Evolutionary conservation across 257 asterid genomes (phyloP).

Genomic region (Ajuga chamaepitys): DNA sequence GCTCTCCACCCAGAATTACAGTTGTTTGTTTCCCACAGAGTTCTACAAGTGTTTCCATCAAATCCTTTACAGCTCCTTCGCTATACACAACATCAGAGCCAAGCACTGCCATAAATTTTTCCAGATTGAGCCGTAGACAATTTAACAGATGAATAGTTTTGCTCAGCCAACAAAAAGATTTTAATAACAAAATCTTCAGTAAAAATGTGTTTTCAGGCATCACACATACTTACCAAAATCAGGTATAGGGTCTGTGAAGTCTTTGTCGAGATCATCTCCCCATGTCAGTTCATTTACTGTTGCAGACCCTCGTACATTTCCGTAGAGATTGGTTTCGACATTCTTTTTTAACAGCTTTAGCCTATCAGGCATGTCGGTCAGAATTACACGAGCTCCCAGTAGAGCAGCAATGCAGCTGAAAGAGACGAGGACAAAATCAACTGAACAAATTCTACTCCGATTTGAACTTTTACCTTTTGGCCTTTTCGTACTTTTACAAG

Average conservation of each 20-base stretch:
- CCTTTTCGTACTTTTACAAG: not conserved
- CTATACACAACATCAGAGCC: conserved; percentile 91
- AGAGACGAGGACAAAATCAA: conserved; percentile 7
- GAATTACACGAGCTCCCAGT: conserved; percentile 75
- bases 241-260: conserved; percentile 49
- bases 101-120: conserved; percentile 37
- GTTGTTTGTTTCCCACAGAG: conserved; percentile 77
- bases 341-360: conserved; percentile 75
- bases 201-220: not conserved
- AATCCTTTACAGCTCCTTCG: conserved; percentile 76
- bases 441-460: not conserved
- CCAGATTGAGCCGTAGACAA: conserved; percentile 2
- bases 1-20: conserved; percentile 81
- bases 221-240: conserved; percentile 52
- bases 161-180: too few relatives aligned
- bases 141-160: too few relatives aligned
- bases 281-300: conserved; percentile 68
- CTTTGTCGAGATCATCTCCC: conserved; percentile 63
- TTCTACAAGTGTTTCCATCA: conserved; percentile 57
- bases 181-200: too few relatives aligned
- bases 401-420: conserved; percentile 85
- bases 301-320: conserved; percentile 73
- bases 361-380: conserved; percentile 88
- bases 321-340: conserved; percentile 67
- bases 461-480: not conserved